These are phyloP conservation scores for Boletus sp. DNA, from an alignment of 768 basidiomycete species.

Conservation along the genomic window DNA sequence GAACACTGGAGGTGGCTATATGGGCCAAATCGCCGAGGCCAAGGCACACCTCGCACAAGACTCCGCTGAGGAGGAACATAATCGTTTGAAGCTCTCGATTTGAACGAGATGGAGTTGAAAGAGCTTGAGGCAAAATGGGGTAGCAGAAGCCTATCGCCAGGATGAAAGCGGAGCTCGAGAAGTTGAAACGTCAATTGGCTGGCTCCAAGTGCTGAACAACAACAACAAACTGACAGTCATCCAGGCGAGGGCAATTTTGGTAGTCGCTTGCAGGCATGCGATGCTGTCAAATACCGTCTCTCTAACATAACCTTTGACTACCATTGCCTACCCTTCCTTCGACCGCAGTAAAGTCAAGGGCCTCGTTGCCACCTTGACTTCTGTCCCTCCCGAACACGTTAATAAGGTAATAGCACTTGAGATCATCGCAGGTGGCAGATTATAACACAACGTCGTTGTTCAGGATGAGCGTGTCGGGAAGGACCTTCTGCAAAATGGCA, in stretches of 20 bases:
- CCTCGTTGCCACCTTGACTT: slow-evolving; percentile 85
- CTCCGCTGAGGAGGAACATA: slow-evolving; percentile 82
- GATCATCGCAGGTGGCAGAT: slow-evolving; percentile 82
- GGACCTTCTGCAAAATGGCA: slow-evolving; percentile 73
- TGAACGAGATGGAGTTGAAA: slow-evolving; percentile 78
- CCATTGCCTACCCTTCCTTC: slow-evolving; percentile 68
- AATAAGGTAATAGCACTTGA: slow-evolving; percentile 88
- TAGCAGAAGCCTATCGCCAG: slow-evolving; percentile 63
- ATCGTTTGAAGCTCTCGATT: slow-evolving; percentile 67
- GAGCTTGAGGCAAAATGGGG: slow-evolving; percentile 71
- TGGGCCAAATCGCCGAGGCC: slow-evolving; percentile 92
- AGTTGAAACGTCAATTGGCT: slow-evolving; percentile 49
- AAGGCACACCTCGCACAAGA: slow-evolving; percentile 72
- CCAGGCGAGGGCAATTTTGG: slow-evolving; percentile 51
- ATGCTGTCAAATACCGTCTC: slow-evolving; percentile 62
- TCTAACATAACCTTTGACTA: slow-evolving; percentile 84
- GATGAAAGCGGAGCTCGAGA: slow-evolving; percentile 58
- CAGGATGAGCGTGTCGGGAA: slow-evolving; percentile 88
- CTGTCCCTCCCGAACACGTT: slow-evolving; percentile 65
- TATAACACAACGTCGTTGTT: slow-evolving; percentile 94
- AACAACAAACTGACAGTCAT: slow-evolving; percentile 55
- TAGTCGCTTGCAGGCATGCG: slow-evolving; percentile 52
- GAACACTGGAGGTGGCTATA: slow-evolving; percentile 84
- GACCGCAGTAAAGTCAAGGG: slow-evolving; percentile 88
- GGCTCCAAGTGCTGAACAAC: slow-evolving; percentile 68